Evolutionary conservation across 2,329 filamentous ascomycete genomes (phyloP), one percentile per base, ranked within the genome.

Genomic region (Fusarium sp.): DNA sequence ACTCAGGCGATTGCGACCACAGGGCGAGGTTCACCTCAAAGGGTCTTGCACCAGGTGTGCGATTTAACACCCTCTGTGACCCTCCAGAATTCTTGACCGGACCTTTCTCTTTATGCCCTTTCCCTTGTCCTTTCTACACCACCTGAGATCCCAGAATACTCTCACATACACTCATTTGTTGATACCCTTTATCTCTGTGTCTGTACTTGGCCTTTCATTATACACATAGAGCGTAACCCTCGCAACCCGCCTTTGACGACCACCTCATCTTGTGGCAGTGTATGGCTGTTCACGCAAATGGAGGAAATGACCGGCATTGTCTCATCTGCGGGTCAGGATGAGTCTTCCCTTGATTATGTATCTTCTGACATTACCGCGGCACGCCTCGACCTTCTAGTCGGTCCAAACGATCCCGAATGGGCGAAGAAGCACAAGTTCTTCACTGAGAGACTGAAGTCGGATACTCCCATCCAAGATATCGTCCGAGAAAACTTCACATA

Each of bases 401-500:
- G 51, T 1, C 77, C 78, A 36, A 76, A 70, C 35, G 65, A 78
- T 38, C 45, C 68, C 16, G 47, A 68, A 7, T 80, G 73, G 75
- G 61, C 30, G 73, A 8, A 68, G 68, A 12, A 82, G 79, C 69
- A 81, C 75, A 1, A 67, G 0, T 75, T 76, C 20, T 85, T 85
- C 58, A 63, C 65, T 3, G 44, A 61, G 5, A 45, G 81, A 9
- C 65, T 84, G 35, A 48, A 65, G 10, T 68, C 75, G 1, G 53
- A 64, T 1, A 61, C 72, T 15, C 76, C 78, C 3, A 68, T 84
- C 13, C 48, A 77, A 3, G 38, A 78, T 2, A 79, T 85, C n/a
- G 63, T 85, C 3, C 62, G 79, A 6, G 65, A 70, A 3, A 73
- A 72, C 28, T 85, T 85, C 30, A 80, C 81, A 3, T 41, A 62